Percentiles rank a stretch among this genome's conserved stretches.
These are phyloP conservation scores for Protomyces macrosporus DNA, from an alignment of 1,139 yeast genomes.

Conservation along the genomic window DNA sequence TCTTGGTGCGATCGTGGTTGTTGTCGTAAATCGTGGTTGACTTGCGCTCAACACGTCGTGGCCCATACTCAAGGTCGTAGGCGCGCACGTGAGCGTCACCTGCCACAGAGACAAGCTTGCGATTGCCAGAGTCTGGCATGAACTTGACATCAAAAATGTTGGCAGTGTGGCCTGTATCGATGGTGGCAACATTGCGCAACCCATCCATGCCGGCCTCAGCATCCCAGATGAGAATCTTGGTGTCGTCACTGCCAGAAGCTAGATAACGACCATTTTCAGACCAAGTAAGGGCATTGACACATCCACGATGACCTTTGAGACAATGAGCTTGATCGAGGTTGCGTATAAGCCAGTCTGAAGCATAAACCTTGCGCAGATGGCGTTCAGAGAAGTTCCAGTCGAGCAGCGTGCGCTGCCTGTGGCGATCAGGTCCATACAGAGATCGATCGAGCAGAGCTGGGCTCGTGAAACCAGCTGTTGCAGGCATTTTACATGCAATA, in stretches of 20 bases:
- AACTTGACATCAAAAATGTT: slow-evolving; percentile 32
- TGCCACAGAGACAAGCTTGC: slow-evolving; percentile 29
- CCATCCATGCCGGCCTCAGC: slow-evolving; percentile 26
- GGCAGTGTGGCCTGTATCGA: slow-evolving; percentile 31
- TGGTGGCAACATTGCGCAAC: slow-evolving; percentile 4
- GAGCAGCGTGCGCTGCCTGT: too few relatives aligned
- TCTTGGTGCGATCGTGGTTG: slow-evolving; percentile 30
- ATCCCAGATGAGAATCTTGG: slow-evolving; percentile 30
- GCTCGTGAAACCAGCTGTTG: too few relatives aligned
- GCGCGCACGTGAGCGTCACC: slow-evolving; percentile 31
- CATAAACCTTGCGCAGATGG: neutral
- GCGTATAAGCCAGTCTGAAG: neutral
- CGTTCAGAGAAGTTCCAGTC: too few relatives aligned
- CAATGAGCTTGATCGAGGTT: slow-evolving; percentile 9
- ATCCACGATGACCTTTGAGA: slow-evolving; percentile 27
- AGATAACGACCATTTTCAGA: slow-evolving; percentile 31
- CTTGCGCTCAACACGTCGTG: neutral
- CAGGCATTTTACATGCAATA: too few relatives aligned
- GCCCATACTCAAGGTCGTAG: slow-evolving; percentile 30
- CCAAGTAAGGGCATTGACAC: slow-evolving; percentile 32
- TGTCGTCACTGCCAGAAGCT: slow-evolving; percentile 33
- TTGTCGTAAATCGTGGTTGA: slow-evolving; percentile 5
- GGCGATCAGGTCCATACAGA: too few relatives aligned
- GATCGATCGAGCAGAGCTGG: too few relatives aligned
- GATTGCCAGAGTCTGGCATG: slow-evolving; percentile 30